Evolutionary conservation across 176 grass and related monocot genomes (phyloP).

Genomic region (Urochloa ruziziensis): DNA sequence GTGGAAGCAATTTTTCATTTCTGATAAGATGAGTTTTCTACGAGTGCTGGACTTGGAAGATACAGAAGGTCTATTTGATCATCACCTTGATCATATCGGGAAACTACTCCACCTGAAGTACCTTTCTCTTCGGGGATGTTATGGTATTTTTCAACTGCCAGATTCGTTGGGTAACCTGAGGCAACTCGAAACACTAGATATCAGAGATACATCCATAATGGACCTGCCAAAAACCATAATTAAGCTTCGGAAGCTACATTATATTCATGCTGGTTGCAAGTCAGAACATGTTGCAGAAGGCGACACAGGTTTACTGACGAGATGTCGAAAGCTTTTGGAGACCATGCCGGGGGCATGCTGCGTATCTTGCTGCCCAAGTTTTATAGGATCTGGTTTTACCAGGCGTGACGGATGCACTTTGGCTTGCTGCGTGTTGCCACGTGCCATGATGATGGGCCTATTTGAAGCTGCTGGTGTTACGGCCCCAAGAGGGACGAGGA

Average conservation of each 20-base stretch:
- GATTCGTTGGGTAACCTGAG: not conserved
- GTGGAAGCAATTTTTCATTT: not conserved
- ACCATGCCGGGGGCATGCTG: no score
- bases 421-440: not conserved
- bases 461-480: fast-evolving
- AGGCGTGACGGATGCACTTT: not conserved
- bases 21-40: slow-evolving; percentile 20
- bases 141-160: not conserved
- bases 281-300: fast-evolving
- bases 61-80: fast-evolving
- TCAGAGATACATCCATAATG: fast-evolving
- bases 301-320: fast-evolving
- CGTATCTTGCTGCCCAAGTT: no score
- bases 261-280: fast-evolving
- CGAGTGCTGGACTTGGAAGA: not conserved
- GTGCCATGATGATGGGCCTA: fast-evolving
- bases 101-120: not conserved
- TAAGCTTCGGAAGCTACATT: not conserved
- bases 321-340: no score
- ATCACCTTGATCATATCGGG: not conserved
- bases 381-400: not conserved
- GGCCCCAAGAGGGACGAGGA: not conserved
- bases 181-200: not conserved
- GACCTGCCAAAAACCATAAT: not conserved
- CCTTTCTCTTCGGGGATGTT: not conserved